These are phyloP conservation scores for Leucocoprinus birnbaumii DNA, from an alignment of 768 basidiomycete species.

Conservation along the genomic window DNA sequence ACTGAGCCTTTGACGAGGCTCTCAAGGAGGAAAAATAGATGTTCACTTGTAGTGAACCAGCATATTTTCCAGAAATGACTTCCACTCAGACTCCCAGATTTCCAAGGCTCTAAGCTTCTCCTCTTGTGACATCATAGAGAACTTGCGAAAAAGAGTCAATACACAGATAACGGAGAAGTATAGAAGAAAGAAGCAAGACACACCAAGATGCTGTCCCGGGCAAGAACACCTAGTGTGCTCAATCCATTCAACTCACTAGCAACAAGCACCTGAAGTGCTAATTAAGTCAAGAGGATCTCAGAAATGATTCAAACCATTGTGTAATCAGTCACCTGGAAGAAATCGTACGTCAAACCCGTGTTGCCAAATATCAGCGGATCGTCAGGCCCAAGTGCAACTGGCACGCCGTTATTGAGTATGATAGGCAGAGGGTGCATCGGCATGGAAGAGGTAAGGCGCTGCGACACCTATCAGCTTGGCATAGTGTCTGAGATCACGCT, in stretches of 20 bases:
- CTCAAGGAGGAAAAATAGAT: no score
- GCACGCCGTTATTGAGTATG: slow-evolving; percentile 70
- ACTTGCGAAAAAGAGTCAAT: slow-evolving; percentile 29
- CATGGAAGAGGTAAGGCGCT: slow-evolving; percentile 79
- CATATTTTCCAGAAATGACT: slow-evolving; percentile 35
- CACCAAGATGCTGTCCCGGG: slow-evolving; percentile 65
- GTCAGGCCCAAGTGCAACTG: slow-evolving; percentile 69
- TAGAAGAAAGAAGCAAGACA: no score
- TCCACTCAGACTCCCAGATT: slow-evolving; percentile 49
- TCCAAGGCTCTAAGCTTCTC: slow-evolving; percentile 42
- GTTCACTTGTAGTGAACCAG: background rate
- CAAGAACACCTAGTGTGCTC: slow-evolving; percentile 56
- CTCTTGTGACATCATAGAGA: slow-evolving; percentile 43
- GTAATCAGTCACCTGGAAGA: slow-evolving; percentile 62
- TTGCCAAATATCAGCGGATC: slow-evolving; percentile 78
- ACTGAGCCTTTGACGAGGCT: no score
- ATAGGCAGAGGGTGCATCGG: slow-evolving; percentile 74
- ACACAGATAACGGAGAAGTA: no score
- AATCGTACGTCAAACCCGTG: slow-evolving; percentile 76
- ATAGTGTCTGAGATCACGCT: background rate
- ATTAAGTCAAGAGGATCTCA: background rate
- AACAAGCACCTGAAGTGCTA: slow-evolving; percentile 40
- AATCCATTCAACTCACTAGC: slow-evolving; percentile 67
- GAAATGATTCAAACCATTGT: no score
- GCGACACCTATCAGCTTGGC: background rate